Evolutionary conservation across 306 rosid species (phyloP), one percentile per base, ranked within the genome.

Genomic region (Macrotyloma uniflorum): DNA sequence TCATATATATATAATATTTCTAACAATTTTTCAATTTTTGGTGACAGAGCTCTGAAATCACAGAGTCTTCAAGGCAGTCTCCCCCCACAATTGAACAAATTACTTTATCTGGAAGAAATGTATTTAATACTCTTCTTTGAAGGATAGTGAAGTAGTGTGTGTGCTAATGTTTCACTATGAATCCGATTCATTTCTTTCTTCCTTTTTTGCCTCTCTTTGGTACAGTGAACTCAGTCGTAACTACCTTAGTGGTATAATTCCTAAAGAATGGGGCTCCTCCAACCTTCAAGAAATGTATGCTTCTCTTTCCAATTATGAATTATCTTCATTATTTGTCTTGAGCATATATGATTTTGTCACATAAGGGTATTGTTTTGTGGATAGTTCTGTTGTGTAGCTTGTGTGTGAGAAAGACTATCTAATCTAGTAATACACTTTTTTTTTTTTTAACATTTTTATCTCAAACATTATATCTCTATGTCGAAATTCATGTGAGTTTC

Each of bases 241-340:
- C 78, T 85, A 81, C 38, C 82, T 88, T 47, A 72, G 32, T 18
- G 88, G 91, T 33, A 38, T 88, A 68, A 85, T 88, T 24, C 89
- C 91, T 73, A 54, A 2, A 23, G 65, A 78, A 74, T 88, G 91
- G 91, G 87, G 84, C 38, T 81, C 84, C 49, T 22, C 61, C 51
- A 54, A 46, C 3, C 57, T 68, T 24, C 42, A 47, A 45, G 12
- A 23, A 42, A 67, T 67, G 72, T 67, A 6, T 43, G 47, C 9
- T 65, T 67, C 38, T 23, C 50, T 14, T 23, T 24, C 30, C 3
- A 5, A 18, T 40, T 23, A 20, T 38, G 50, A 40, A 66, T 12
- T 5, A 11, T 36, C 53, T 51, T 72, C 36, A 35, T 28, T 22
- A 10, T 4, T 10, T 35, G 53, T 20, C 23, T 72, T 22, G 14